Conservation (phyloP, 1,284 basidiomycete genomes). For the Rhodotorula glutinis region DNA sequence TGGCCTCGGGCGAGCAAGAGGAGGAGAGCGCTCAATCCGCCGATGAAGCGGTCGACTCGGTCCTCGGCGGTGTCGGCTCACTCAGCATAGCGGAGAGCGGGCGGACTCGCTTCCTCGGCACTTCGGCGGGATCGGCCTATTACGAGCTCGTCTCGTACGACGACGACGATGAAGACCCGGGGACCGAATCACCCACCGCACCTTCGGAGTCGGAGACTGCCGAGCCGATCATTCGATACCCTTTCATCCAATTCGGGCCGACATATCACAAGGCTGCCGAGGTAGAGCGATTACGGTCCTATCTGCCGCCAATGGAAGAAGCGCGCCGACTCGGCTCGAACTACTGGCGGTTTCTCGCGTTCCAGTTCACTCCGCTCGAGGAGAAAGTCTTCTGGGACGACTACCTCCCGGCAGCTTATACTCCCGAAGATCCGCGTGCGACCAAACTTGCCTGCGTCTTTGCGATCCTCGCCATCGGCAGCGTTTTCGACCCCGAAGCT, state of each 20-base stretch:
- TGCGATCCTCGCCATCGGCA: constrained; percentile 42
- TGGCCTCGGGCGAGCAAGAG: background rate
- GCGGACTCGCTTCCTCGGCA: constrained; percentile 22
- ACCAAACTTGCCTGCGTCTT: constrained; percentile 43
- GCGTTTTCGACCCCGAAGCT: constrained; percentile 40
- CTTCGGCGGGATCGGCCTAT: constrained; percentile 18
- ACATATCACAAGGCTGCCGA: constrained; percentile 5
- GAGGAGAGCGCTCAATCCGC: background rate
- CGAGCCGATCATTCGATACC: constrained; percentile 6
- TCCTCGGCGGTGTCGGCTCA: constrained; percentile 28
- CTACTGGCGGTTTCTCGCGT: constrained; percentile 27
- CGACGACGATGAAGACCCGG: background rate
- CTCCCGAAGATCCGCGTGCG: constrained; percentile 19
- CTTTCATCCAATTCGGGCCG: constrained; percentile 18
- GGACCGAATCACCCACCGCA: no score
- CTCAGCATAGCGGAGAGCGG: constrained; percentile 25
- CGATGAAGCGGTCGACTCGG: constrained; percentile 4
- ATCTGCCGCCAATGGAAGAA: constrained; percentile 10
- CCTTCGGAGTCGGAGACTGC: no score
- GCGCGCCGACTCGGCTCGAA: constrained; percentile 17
- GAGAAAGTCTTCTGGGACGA: constrained; percentile 24
- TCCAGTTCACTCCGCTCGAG: constrained; percentile 32
- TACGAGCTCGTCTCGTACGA: background rate
- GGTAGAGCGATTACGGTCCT: constrained; percentile 16
- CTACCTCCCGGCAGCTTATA: constrained; percentile 29